Evolutionary conservation across 225 moss, liverwort and hornwort species (phyloP), one percentile per base, ranked within the genome.

Genomic region (Polytrichum commune): DNA sequence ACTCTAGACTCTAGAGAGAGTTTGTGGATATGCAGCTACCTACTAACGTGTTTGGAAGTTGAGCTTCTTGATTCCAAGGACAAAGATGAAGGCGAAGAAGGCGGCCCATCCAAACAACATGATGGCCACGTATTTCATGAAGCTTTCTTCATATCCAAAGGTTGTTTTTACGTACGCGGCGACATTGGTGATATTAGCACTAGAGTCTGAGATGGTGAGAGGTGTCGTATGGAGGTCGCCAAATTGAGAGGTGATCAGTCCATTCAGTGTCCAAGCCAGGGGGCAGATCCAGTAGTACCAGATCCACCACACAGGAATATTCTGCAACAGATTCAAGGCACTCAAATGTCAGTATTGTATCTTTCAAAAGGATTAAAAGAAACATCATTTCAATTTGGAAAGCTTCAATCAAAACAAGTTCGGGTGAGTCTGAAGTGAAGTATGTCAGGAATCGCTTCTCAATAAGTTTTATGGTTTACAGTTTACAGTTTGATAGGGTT

Each of bases 241-340:
- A 2, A 86, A 86, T 69, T 86, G 86, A 5, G 86, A 86, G 58
- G 72, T n/a, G 7, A 86, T 69, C 0, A 86, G 68, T 6, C 86
- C 82, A 60, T 82, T 79, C 2, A 86, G 71, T n/a, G 86, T 82
- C 86, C 86, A 86, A 4, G 86, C 86, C 75, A 86, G 62, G 64
- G 86, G 86, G 63, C 86, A 86, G 73, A 82, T 77, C 86, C 86
- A 86, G 77, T 86, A 86, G 72, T 86, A 82, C 86, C 86, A 86
- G 0, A 86, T 82, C 86, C 86, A 86, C 86, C 86, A 86, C 0
- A 72, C 72, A 7, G 86, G 82, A 67, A 86, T 86, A 0, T 53
- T 30, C 86, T 86, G 86, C 60, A 9, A 19, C 33, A 75, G 63
- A 70, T 30, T 0, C 9, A 16, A 18, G 28, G 1, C 0, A 25